Evolutionary conservation across 306 rosid genomes (phyloP).

Genomic region (Vachellia collinsii): DNA sequence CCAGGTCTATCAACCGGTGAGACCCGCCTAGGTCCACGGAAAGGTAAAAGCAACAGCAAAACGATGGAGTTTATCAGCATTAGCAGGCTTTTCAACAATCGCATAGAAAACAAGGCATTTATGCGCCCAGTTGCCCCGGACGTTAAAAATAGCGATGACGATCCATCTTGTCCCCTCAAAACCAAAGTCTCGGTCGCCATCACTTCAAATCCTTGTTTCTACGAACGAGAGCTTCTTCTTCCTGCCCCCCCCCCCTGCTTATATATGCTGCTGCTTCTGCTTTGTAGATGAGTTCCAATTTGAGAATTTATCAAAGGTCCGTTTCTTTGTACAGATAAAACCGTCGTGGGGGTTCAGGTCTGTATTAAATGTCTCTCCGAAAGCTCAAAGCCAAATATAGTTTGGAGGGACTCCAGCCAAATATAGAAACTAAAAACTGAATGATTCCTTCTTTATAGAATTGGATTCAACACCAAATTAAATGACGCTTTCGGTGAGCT

Average conservation of each 20-base stretch:
- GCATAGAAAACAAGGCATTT: constrained; percentile 57
- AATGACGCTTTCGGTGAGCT: neutral
- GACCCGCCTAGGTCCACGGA: constrained; percentile 63
- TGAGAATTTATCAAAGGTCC: neutral
- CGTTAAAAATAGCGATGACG: constrained; percentile 46
- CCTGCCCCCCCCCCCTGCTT: neutral
- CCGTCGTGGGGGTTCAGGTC: neutral
- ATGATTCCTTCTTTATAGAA: neutral
- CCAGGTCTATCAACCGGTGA: constrained; percentile 33
- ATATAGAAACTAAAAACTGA: neutral
- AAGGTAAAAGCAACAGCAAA: constrained; percentile 62
- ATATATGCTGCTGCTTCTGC: neutral
- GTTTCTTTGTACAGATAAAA: neutral
- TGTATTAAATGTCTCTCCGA: neutral
- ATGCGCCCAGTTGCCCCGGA: constrained; percentile 79
- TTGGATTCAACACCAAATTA: neutral
- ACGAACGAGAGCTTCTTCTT: neutral
- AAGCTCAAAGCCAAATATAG: neutral
- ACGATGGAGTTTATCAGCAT: constrained; percentile 56
- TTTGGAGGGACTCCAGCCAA: neutral
- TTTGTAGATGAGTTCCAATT: neutral
- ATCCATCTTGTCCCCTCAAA: constrained; percentile 32
- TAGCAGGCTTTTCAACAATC: constrained; percentile 58
- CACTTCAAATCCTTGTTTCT: neutral
- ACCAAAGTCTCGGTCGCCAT: constrained; percentile 42